phyloP scores from a whole-genome alignment of 768 basidiomycete species.

The Goffeauzyma gilvescens region DNA sequence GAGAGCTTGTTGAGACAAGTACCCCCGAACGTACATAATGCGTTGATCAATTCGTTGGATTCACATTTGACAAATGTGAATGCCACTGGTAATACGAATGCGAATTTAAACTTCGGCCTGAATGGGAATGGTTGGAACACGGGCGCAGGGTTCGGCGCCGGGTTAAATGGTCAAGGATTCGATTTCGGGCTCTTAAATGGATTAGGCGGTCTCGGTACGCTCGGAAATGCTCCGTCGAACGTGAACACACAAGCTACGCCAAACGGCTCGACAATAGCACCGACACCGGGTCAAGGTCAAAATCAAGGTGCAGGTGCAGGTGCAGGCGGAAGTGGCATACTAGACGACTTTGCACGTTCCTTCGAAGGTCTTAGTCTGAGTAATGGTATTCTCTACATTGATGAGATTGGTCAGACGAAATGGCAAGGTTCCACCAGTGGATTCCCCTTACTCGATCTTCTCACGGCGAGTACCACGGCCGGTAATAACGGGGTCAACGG shows the following conservation, averaged over 20 bases:
- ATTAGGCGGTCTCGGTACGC: no score
- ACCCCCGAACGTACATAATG: slow-evolving; percentile 32
- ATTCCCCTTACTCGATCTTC: slow-evolving; percentile 63
- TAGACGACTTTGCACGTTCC: slow-evolving; percentile 25
- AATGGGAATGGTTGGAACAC: no score
- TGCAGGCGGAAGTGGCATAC: neutral
- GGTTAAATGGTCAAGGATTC: no score
- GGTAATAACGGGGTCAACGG: no score
- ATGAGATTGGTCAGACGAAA: slow-evolving; percentile 33
- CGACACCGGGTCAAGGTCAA: no score
- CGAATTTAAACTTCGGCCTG: no score
- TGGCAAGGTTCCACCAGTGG: slow-evolving; percentile 58
- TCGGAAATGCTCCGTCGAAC: no score
- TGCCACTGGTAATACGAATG: no score
- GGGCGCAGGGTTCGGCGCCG: no score
- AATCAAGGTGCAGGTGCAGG: neutral
- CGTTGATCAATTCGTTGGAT: slow-evolving; percentile 28
- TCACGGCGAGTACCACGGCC: slow-evolving; percentile 32
- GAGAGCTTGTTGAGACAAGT: slow-evolving; percentile 32
- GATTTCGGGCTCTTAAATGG: no score
- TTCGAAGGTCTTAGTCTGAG: slow-evolving; percentile 31
- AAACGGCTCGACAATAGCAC: no score
- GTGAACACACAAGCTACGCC: no score
- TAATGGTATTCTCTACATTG: slow-evolving; percentile 29
- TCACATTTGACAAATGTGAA: slow-evolving; percentile 17